Conservation (phyloP, 352 stramenopile species). For the Pythium periplocum region DNA sequence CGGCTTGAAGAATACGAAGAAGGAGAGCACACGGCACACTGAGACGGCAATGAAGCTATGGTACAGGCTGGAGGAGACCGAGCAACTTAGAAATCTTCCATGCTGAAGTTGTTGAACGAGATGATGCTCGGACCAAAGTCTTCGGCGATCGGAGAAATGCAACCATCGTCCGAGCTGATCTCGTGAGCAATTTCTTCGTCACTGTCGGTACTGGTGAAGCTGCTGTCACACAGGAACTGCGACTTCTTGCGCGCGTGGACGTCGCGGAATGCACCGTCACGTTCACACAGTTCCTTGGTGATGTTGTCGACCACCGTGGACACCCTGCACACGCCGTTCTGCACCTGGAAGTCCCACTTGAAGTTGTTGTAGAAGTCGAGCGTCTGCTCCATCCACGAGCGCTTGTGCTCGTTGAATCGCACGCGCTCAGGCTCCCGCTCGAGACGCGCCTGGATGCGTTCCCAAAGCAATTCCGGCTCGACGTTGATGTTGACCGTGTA, state of each 20-base stretch:
- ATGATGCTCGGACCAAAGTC: slow-evolving; percentile 45
- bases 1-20: no score
- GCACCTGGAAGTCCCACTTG: slow-evolving; percentile 66
- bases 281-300: slow-evolving; percentile 33
- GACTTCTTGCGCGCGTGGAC: slow-evolving; percentile 57
- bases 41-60: no score
- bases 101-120: slow-evolving; percentile 59
- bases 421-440: slow-evolving; percentile 65
- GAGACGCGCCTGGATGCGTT: slow-evolving; percentile 60
- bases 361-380: slow-evolving; percentile 78
- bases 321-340: slow-evolving; percentile 60
- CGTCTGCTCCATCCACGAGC: slow-evolving; percentile 81
- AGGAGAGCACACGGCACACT: no score
- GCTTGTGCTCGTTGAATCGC: slow-evolving; percentile 80
- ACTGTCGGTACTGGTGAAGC: slow-evolving; percentile 62
- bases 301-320: slow-evolving; percentile 50
- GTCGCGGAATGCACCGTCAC: slow-evolving; percentile 57
- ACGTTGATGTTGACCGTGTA: slow-evolving; percentile 82
- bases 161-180: slow-evolving; percentile 4
- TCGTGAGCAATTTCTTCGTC: slow-evolving; percentile 57
- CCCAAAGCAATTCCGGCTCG: slow-evolving; percentile 70
- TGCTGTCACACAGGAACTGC: slow-evolving; percentile 32
- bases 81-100: slow-evolving; percentile 20
- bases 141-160: slow-evolving; percentile 13
- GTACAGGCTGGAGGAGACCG: no score